Percentiles rank a stretch among this genome's conserved stretches.
These are phyloP conservation scores for Xylaria telfairii DNA, from an alignment of 495 filamentous ascomycete species.

Conservation along the genomic window DNA sequence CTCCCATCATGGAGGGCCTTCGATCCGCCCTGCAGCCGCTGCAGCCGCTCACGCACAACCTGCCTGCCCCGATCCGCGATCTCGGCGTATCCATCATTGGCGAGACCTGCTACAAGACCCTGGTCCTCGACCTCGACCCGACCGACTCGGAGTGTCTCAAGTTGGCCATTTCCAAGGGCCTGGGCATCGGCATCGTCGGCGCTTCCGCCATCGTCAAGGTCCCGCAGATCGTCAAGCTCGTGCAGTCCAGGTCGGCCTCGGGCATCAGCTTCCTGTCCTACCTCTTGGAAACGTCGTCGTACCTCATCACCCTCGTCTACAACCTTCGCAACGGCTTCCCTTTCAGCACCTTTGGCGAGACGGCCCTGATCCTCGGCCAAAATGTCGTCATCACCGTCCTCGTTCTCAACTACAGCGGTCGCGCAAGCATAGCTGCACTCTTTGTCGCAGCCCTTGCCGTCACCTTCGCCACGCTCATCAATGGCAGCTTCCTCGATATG, in stretches of 20 bases:
- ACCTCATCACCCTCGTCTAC: constrained; percentile 87
- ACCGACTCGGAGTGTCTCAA: constrained; percentile 77
- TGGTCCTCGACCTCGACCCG: constrained; percentile 81
- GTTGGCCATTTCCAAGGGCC: constrained; percentile 85
- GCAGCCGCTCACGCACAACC: constrained; percentile 77
- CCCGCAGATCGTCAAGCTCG: constrained; percentile 91
- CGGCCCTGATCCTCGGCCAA: constrained; percentile 86
- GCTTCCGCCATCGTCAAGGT: constrained; percentile 91
- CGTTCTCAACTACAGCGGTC: constrained; percentile 79
- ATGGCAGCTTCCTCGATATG: constrained; percentile 68
- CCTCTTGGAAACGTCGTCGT: constrained; percentile 83
- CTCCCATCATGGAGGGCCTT: constrained; percentile 57
- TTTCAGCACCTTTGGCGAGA: constrained; percentile 95
- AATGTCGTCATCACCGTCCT: constrained; percentile 86
- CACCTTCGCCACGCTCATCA: constrained; percentile 71
- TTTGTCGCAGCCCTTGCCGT: constrained; percentile 78
- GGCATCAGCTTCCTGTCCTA: constrained; percentile 91
- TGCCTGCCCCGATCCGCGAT: constrained; percentile 79
- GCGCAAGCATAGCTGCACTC: constrained; percentile 63
- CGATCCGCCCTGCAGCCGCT: constrained; percentile 75
- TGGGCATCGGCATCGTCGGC: constrained; percentile 90
- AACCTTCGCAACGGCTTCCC: constrained; percentile 89
- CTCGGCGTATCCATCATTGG: constrained; percentile 81
- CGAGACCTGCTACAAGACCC: constrained; percentile 77
- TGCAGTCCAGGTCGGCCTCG: constrained; percentile 75